phyloP scores from a whole-genome alignment of 1,284 basidiomycete genomes.

The Abortiporus biennis region DNA sequence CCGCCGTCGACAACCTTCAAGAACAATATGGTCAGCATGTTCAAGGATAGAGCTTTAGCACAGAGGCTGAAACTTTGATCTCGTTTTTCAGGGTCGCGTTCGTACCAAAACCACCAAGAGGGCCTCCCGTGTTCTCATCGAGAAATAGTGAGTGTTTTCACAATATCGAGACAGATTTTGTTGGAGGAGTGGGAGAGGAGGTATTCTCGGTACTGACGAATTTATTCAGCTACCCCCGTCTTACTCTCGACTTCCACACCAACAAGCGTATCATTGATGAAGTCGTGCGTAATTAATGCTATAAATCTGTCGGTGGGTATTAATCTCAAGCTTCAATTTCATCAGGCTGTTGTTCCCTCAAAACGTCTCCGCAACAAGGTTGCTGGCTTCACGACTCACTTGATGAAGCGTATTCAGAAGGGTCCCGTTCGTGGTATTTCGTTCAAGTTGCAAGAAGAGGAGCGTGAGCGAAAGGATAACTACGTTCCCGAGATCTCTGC shows the following conservation, averaged over 20 bases:
- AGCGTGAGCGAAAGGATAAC: constrained; percentile 99
- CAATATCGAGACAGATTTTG: constrained; percentile 3
- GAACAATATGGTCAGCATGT: constrained; percentile 20
- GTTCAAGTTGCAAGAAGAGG: constrained; percentile 99
- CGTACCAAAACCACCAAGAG: constrained; percentile 99
- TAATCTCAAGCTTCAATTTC: constrained; percentile 8
- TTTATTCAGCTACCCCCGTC: constrained; percentile 76
- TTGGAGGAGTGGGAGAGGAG: not conserved
- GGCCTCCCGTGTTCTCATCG: constrained; percentile 97
- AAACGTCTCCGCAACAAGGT: constrained; percentile 99
- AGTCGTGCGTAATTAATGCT: constrained; percentile 63
- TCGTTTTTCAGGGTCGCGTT: constrained; percentile 84
- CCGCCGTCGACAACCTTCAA: constrained; percentile 20
- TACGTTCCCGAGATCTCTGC: constrained; percentile 96
- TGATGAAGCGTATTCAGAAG: constrained; percentile 99
- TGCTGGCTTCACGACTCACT: constrained; percentile 98
- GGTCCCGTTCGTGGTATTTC: constrained; percentile 99
- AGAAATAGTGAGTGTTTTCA: constrained; percentile 85
- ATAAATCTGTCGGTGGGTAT: not conserved
- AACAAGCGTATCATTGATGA: constrained; percentile 99
- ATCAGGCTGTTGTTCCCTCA: constrained; percentile 90
- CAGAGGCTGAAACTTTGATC: constrained; percentile 9
- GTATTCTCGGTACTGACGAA: too few relatives aligned
- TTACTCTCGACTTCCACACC: constrained; percentile 97
- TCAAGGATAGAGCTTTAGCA: constrained; percentile 7